Evolutionary conservation across 1,284 basidiomycete species (phyloP), one percentile per base, ranked within the genome.

Genomic region (Naganishia liquefaciens): DNA sequence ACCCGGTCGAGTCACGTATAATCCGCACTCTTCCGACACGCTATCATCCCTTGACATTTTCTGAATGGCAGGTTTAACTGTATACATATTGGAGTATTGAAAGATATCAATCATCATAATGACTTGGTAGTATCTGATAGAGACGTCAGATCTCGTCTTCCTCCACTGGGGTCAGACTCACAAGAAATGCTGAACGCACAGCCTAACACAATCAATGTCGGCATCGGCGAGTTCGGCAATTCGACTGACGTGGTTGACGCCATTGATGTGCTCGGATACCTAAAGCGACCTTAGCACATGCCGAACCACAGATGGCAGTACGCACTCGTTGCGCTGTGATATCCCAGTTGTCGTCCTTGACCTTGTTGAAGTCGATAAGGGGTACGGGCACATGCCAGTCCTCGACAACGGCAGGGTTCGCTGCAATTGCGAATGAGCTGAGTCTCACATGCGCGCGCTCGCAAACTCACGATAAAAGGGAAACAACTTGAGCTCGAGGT

Each of bases 61-160:
- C 70, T 91, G 87, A 27, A 95, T 87, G 68, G 86, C 87, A 68
- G 89, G 89, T 54, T 88, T 86, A 40, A 95, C 82, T 0, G 90
- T 91, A 76, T 99, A 99, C 86, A 96, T 92, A 78, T 98, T 98
- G n/a, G 90, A 91, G 77, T 89, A 96, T 76, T 97, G 93, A 76
- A 99, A 99, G 57, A 97, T 90, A 79, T 99, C 94, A 62, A 93
- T 88, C 71, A 88, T 89, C 87, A 97, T 93, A 73, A 97, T 87
- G 62, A 95, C 93, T 80, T 95, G 91, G 75, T 98, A 97, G 75
- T 91, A 97, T 51, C 91, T 91, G 68, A 28, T 51, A 46, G 6
- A 42, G 5, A n/a, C 17, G 44, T 66, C 30, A 39, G 63, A 21
- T 13, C 33, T 2, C 7, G 15, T 19, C 2, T 17, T 23, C 21